A percentile compares a stretch with the other conserved stretches of the same genome.
Evolutionary conservation across 768 basidiomycete species (phyloP).

Genomic region (Fomitopsis pulvina): DNA sequence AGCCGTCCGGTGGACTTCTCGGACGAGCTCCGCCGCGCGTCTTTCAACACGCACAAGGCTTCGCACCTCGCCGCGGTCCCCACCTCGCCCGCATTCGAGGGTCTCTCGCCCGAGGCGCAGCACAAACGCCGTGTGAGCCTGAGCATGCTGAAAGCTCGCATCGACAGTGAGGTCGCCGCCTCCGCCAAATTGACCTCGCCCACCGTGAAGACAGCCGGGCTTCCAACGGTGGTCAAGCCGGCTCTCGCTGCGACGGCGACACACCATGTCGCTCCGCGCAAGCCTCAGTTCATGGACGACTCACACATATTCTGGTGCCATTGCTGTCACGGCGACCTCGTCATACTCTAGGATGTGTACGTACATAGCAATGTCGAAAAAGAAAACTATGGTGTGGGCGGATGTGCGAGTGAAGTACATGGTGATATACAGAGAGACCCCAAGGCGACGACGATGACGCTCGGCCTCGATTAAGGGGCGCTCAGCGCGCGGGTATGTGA

Average conservation of each 20-base stretch:
- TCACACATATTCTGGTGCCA: slow-evolving; percentile 89
- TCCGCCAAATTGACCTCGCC: slow-evolving; percentile 44
- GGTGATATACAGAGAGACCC: neutral
- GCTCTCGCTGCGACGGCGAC: slow-evolving; percentile 17
- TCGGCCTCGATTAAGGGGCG: neutral
- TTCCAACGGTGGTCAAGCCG: slow-evolving; percentile 25
- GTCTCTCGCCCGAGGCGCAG: slow-evolving; percentile 64
- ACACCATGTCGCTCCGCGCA: slow-evolving; percentile 22
- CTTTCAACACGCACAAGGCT: slow-evolving; percentile 25
- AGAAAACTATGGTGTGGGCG: neutral
- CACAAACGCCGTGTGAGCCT: slow-evolving; percentile 82
- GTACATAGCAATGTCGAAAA: neutral
- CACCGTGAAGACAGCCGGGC: slow-evolving; percentile 22
- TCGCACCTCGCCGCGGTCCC: slow-evolving; percentile 27
- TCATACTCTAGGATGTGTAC: slow-evolving; percentile 48
- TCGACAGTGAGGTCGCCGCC: slow-evolving; percentile 68
- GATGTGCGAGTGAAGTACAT: neutral
- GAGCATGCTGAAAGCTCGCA: slow-evolving; percentile 86
- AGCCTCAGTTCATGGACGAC: slow-evolving; percentile 80
- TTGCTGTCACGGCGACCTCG: slow-evolving; percentile 74
- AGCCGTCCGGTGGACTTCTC: slow-evolving; percentile 38
- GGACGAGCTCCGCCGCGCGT: slow-evolving; percentile 32
- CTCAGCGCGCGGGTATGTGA: neutral
- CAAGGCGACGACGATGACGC: neutral
- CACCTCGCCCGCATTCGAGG: slow-evolving; percentile 53